Evolutionary conservation across 2,329 filamentous ascomycete genomes (phyloP).

Genomic region (Hypoxylon sp.): DNA sequence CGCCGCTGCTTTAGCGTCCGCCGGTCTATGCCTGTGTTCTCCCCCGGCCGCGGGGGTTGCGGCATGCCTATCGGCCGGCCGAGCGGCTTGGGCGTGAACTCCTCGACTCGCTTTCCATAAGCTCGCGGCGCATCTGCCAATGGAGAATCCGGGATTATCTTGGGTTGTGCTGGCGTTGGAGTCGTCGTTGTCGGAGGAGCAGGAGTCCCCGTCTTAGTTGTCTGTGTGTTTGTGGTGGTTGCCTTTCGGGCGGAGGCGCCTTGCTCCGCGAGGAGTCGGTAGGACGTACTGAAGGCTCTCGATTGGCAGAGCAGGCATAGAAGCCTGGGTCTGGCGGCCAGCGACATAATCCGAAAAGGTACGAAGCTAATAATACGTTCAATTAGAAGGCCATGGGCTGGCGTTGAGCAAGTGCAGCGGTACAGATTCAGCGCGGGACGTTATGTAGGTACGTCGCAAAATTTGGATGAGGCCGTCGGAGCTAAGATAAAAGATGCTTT

Average conservation of each 20-base stretch:
- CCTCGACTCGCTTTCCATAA: constrained; percentile 67
- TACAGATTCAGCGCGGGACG: background rate
- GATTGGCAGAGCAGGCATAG: constrained; percentile 66
- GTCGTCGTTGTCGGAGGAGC: constrained; percentile 36
- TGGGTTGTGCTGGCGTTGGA: constrained; percentile 29
- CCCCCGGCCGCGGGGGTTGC: constrained; percentile 77
- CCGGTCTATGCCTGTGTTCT: constrained; percentile 83
- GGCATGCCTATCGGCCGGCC: constrained; percentile 85
- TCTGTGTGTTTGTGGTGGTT: constrained; percentile 14
- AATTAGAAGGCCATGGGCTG: constrained; percentile 4
- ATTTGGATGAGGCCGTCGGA: constrained; percentile 18
- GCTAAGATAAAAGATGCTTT: constrained; percentile 27
- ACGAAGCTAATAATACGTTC: constrained; percentile 26
- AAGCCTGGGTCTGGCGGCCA: constrained; percentile 52
- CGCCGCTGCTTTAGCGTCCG: constrained; percentile 76
- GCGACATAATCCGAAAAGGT: constrained; percentile 36
- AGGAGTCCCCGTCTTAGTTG: constrained; percentile 21
- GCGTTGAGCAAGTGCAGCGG: constrained; percentile 9
- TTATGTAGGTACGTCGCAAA: constrained; percentile 29
- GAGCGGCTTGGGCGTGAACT: constrained; percentile 71
- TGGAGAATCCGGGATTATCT: constrained; percentile 55
- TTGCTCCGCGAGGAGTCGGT: constrained; percentile 53
- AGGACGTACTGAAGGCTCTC: constrained; percentile 62
- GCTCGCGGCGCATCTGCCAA: constrained; percentile 70
- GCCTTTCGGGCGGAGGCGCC: constrained; percentile 37